Conservation (phyloP, 2,329 filamentous ascomycete genomes). For the Ophiostoma populinum region DNA sequence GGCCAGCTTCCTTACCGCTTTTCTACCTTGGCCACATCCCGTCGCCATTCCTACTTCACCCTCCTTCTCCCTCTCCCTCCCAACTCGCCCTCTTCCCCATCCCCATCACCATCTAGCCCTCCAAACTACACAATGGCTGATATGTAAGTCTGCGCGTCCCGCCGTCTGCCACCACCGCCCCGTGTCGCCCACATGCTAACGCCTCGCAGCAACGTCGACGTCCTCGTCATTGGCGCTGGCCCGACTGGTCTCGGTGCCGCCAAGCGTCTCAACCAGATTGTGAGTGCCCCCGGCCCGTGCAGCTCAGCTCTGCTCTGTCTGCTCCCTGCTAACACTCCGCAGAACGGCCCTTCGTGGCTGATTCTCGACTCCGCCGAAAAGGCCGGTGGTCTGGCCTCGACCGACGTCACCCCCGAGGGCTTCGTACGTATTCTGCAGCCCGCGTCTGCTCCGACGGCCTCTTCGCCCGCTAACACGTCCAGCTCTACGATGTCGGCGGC, state of each 20-base stretch:
- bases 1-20: conserved; percentile 4
- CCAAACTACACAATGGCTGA: conserved; percentile 6
- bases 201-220: conserved; percentile 62
- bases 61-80: background rate
- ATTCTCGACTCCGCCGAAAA: conserved; percentile 85
- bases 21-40: conserved; percentile 1
- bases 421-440: conserved; percentile 54
- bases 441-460: background rate
- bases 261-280: conserved; percentile 93
- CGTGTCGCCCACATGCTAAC: background rate
- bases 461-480: conserved; percentile 5
- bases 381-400: conserved; percentile 88
- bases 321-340: conserved; percentile 9
- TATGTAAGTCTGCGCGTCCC: too few relatives aligned
- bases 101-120: background rate
- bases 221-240: conserved; percentile 94
- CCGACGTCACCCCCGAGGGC: conserved; percentile 85
- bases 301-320: background rate
- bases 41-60: background rate
- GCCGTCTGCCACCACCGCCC: too few relatives aligned
- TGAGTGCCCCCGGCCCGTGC: conserved; percentile 28
- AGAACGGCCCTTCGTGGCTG: conserved; percentile 90
- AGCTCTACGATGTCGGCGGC: conserved; percentile 97
- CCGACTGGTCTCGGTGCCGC: conserved; percentile 95
- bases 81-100: background rate